Evolutionary conservation across 192 early-diverging fungal species (phyloP).

Genomic region (Coemansia sp.): DNA sequence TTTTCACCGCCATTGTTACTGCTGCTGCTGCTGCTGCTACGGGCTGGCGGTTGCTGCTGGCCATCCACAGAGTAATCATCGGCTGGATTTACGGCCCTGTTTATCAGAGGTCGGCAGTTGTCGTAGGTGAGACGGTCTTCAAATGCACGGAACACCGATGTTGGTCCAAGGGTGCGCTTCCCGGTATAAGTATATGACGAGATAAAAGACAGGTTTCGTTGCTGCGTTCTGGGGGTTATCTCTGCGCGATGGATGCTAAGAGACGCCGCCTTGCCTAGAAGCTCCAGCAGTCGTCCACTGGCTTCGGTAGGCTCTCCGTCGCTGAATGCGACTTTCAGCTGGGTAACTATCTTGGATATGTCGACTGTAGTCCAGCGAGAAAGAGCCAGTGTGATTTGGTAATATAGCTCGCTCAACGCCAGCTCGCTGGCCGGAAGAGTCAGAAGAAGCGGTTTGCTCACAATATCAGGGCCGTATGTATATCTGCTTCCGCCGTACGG

Average conservation of each 20-base stretch:
- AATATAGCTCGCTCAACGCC: conserved; percentile 35
- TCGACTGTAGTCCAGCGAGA: conserved; percentile 41
- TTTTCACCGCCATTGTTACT: not conserved
- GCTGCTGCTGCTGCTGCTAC: not conserved
- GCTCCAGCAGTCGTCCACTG: conserved; percentile 30
- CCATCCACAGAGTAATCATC: not conserved
- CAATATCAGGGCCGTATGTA: conserved; percentile 28
- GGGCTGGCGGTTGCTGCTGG: not conserved
- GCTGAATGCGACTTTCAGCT: conserved; percentile 16
- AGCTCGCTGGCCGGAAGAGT: conserved; percentile 22
- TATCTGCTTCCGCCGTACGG: conserved; percentile 29
- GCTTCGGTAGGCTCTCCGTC: conserved; percentile 4
- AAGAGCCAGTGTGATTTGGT: conserved; percentile 27
- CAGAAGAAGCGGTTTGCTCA: conserved; percentile 37
- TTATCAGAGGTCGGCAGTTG: conserved; percentile 32
- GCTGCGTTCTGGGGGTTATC: conserved; percentile 9
- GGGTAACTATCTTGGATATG: conserved; percentile 19
- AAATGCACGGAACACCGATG: conserved; percentile 36
- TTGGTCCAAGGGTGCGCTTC: conserved; percentile 15
- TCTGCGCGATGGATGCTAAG: conserved; percentile 36
- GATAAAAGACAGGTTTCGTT: conserved; percentile 34
- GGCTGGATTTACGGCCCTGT: conserved; percentile 4
- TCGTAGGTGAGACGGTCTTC: conserved; percentile 37
- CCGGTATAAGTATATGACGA: conserved; percentile 31
- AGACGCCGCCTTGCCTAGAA: conserved; percentile 27